Evolutionary conservation across 495 filamentous ascomycete genomes (phyloP).

Genomic region (Talaromyces trachyspermus): DNA sequence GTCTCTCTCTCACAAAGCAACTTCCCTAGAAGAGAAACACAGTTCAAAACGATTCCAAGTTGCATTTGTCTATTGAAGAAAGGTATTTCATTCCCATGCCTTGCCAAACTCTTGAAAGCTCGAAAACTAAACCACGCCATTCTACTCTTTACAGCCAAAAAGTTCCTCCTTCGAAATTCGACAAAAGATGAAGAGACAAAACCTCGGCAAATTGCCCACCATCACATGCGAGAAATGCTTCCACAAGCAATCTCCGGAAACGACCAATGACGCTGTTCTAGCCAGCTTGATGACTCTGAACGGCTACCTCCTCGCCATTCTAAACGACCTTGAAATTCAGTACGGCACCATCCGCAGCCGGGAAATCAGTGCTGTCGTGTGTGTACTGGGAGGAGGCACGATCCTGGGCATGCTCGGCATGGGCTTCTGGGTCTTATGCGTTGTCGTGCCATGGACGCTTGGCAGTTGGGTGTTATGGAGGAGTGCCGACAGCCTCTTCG

Average conservation of each 20-base stretch:
- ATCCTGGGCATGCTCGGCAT: not conserved
- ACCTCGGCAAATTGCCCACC: not conserved
- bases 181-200: not conserved
- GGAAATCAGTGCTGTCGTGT: not conserved
- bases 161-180: not conserved
- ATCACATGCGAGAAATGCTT: conserved; percentile 5
- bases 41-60: too few species aligned
- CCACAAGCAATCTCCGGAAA: not conserved
- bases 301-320: not conserved
- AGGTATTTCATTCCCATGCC: too few species aligned
- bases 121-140: too few species aligned
- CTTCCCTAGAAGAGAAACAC: too few species aligned
- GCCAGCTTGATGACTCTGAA: not conserved
- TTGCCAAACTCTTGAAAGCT: too few species aligned
- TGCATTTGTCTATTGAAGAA: too few species aligned
- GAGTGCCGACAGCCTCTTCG: not conserved
- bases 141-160: too few species aligned
- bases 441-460: conserved; percentile 1
- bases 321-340: conserved; percentile 1
- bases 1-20: too few species aligned
- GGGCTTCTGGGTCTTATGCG: not conserved
- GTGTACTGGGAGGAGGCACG: not conserved
- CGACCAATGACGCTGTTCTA: not conserved
- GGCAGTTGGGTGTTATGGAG: not conserved
- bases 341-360: not conserved